Percentiles rank a stretch among this genome's conserved stretches.
These are phyloP conservation scores for Citrus sp. DNA, from an alignment of 345 rosid species.

Conservation along the genomic window DNA sequence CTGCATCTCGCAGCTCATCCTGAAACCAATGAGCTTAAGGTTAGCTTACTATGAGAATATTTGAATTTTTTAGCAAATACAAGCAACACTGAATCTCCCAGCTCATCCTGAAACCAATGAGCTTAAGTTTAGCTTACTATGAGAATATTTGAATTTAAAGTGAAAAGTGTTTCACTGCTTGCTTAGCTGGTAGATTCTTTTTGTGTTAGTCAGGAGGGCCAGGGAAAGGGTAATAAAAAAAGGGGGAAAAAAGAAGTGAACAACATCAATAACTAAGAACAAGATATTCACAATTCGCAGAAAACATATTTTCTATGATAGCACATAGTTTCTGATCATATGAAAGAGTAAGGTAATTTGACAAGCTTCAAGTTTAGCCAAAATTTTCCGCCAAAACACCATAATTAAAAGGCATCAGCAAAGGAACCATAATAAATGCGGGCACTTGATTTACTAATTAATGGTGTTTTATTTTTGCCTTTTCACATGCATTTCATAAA, in stretches of 20 bases:
- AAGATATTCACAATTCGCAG: background rate
- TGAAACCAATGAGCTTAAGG: constrained; percentile 20
- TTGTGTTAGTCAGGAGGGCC: background rate
- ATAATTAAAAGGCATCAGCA: background rate
- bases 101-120: constrained; percentile 58
- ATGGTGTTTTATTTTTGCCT: background rate
- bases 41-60: constrained; percentile 13
- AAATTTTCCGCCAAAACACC: background rate
- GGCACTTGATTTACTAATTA: background rate
- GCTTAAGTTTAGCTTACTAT: constrained; percentile 4
- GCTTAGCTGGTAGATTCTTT: background rate
- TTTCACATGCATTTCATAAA: background rate
- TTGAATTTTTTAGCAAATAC: constrained; percentile 39
- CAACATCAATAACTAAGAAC: background rate
- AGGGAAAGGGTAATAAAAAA: too few species aligned
- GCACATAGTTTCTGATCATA: background rate
- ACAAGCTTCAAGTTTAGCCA: background rate
- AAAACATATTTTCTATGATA: background rate
- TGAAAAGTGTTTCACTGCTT: background rate
- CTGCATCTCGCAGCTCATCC: constrained; percentile 94
- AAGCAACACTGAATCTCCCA: constrained; percentile 76
- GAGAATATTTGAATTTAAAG: background rate
- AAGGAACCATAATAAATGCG: background rate
- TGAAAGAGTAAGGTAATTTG: background rate
- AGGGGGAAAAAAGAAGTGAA: background rate